Conservation (phyloP, 768 basidiomycete species). For the Tricholoma matsutake region DNA sequence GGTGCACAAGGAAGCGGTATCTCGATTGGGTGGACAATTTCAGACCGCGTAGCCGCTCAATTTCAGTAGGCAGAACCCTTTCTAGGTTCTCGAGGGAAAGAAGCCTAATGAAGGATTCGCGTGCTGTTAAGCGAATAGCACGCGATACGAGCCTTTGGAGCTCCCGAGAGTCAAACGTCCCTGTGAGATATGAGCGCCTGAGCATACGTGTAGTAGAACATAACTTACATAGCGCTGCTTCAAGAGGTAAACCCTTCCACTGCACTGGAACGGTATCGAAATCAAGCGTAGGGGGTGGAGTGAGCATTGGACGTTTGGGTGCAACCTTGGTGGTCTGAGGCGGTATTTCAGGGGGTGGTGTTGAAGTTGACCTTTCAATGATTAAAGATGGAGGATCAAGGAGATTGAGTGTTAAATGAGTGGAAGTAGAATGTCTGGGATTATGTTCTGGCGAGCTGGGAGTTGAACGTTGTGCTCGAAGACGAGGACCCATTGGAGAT, state of each 20-base stretch:
- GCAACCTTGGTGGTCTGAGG: conserved; percentile 9
- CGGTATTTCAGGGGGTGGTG: conserved; percentile 5
- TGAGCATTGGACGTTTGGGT: conserved; percentile 33
- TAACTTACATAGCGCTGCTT: conserved; percentile 57
- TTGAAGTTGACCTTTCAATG: conserved; percentile 7
- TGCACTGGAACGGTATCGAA: conserved; percentile 57
- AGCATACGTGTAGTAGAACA: neutral
- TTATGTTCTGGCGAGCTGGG: neutral
- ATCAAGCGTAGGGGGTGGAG: conserved; percentile 47
- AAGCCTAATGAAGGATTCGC: conserved; percentile 69
- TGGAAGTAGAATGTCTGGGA: neutral
- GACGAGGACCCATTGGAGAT: conserved; percentile 21
- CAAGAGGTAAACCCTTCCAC: conserved; percentile 68
- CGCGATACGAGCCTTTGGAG: conserved; percentile 71
- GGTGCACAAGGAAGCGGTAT: conserved; percentile 64
- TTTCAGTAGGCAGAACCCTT: conserved; percentile 52
- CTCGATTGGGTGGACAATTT: conserved; percentile 57
- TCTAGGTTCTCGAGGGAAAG: conserved; percentile 63
- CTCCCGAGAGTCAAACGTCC: conserved; percentile 58
- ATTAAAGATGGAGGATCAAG: conserved; percentile 9
- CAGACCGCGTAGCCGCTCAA: conserved; percentile 50
- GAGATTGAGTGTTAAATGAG: neutral
- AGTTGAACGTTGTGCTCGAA: conserved; percentile 8
- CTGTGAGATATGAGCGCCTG: conserved; percentile 29
- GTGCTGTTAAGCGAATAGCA: conserved; percentile 65